Base-by-base conservation (phyloP, 768 basidiomycete species). In the Tylopilus vinaceipallidus region DNA sequence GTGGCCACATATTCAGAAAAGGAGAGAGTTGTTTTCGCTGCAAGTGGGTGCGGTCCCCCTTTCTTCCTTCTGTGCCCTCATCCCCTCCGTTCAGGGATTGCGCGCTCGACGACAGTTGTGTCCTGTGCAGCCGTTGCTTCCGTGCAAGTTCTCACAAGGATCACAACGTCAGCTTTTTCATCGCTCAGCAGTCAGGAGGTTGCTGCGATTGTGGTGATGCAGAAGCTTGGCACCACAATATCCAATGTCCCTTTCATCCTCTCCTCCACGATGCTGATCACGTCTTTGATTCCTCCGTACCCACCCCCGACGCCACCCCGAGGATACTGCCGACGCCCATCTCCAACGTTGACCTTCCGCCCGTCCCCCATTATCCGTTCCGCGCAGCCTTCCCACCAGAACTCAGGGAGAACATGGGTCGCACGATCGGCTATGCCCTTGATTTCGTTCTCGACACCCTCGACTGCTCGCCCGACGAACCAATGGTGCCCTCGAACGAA, bases 171-270 rank as follows among this genome's bases (percentile, higher is more conserved):
- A 87, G 88, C 51, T 95, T 98, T 73, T 92, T 91, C 68, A 88
- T 95, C 57, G 86, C 89, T 8, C 90, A 91, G 50, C 93, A 97
- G 58, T 86, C 89, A 0, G 89, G 93, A 7, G 90, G 93, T 5
- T 94, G 91, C 58, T 99, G 97, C 63, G 94, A 98, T 68, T 98
- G 95, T 59, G 93, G 93, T 14, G 95, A 98, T 61, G 75, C 79
- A 20, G 88, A 95, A 61, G 91, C 91, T 2, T 98, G 94, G 93
- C 78, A 83, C 29, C 60, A 64, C 6, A 72, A 80, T 6, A 76
- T 89, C 14, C 67, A 74, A 12, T 95, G 92, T 65, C 83, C 85
- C 0, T 81, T 80, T 61, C 91, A 95, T 61, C 90, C 91, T 12
- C 77, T 83, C 30, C 63, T 68, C 48, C 56, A 47, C 38, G 63